Evolutionary conservation across 139 green algal genomes (phyloP), one percentile per base, ranked within the genome.

Genomic region (Tetraselmis chui): DNA sequence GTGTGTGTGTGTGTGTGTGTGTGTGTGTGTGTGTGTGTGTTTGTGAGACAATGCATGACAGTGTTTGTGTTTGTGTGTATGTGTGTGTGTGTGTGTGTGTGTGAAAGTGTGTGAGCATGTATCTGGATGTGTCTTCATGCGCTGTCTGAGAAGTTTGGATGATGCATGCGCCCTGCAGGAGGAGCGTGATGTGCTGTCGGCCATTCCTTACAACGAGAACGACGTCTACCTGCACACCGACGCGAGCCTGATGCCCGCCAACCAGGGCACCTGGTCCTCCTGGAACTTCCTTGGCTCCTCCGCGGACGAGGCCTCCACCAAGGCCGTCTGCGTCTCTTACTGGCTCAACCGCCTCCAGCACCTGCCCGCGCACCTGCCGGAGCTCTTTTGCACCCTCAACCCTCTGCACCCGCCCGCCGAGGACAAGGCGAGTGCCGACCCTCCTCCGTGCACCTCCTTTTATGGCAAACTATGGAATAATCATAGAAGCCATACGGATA

Each of bases 301-400:
- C 45, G 79, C 82, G 59, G 45, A 67, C 29, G 28, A 32, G 5
- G 25, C 28, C 2, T 26, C 28, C 77, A 31, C n/a, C 81, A 29
- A 26, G 79, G 87, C 91, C 0, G 95, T 99, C 32, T 97, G 92
- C 81, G 94, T 98, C 1, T 89, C 87, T 26, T 99, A 99, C 89
- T 98, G 94, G 92, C 86, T 94, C 80, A 98, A 99, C 87, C 79
- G 86, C 1, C 89, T 98, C 74, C 93, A 94, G 88, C 89, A 94
- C 83, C 89, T 98, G 81, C 89, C 90, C 1, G 29, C 87, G 1
- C 88, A 84, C 0, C 88, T 91, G 5, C 91, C 90, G 5, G 81
- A 95, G 80, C 76, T 96, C 26, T 97, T 99, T 88, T 92, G 96
- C 18, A 99, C 96, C 18, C 93, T 99, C 76, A 99, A 99, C 84